A percentile compares a stretch with the other conserved stretches of the same genome.
These are phyloP conservation scores for Oxyria digyna DNA, from an alignment of 148 eudicot species.

Conservation along the genomic window DNA sequence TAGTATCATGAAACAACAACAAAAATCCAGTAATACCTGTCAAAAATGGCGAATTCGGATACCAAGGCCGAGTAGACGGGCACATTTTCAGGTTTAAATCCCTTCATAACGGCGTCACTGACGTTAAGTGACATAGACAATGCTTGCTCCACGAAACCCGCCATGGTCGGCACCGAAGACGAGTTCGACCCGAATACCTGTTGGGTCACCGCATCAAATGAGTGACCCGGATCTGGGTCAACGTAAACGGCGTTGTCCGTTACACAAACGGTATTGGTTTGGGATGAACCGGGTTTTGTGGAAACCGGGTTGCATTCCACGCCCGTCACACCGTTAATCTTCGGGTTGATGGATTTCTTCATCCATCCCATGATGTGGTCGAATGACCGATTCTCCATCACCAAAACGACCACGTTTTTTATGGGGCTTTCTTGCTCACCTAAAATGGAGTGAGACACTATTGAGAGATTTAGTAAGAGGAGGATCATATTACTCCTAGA, in stretches of 20 bases:
- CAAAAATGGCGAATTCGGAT: slow-evolving; percentile 71
- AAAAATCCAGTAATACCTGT: slow-evolving; percentile 18
- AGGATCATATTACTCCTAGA: neutral
- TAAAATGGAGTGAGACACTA: neutral
- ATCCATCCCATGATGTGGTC: slow-evolving; percentile 97
- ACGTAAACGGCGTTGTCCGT: slow-evolving; percentile 59
- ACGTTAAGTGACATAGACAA: slow-evolving; percentile 35
- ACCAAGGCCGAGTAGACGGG: slow-evolving; percentile 44
- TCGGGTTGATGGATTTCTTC: slow-evolving; percentile 64
- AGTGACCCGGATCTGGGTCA: slow-evolving; percentile 92
- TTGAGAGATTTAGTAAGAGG: neutral
- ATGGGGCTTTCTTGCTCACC: slow-evolving; percentile 37
- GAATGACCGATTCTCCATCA: slow-evolving; percentile 84
- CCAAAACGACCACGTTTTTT: slow-evolving; percentile 66
- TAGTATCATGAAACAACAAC: too few relatives aligned
- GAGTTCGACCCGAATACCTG: slow-evolving; percentile 63
- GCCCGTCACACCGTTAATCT: slow-evolving; percentile 71
- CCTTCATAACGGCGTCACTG: slow-evolving; percentile 68
- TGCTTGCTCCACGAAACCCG: slow-evolving; percentile 82
- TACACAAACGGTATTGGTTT: slow-evolving; percentile 34
- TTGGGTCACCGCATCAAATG: slow-evolving; percentile 55
- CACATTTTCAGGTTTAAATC: slow-evolving; percentile 58
- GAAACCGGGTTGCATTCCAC: slow-evolving; percentile 61
- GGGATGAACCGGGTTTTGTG: slow-evolving; percentile 13
- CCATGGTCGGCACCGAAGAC: slow-evolving; percentile 28